Conservation (phyloP, 148 eudicot genomes). For the Persicaria maculosa region DNA sequence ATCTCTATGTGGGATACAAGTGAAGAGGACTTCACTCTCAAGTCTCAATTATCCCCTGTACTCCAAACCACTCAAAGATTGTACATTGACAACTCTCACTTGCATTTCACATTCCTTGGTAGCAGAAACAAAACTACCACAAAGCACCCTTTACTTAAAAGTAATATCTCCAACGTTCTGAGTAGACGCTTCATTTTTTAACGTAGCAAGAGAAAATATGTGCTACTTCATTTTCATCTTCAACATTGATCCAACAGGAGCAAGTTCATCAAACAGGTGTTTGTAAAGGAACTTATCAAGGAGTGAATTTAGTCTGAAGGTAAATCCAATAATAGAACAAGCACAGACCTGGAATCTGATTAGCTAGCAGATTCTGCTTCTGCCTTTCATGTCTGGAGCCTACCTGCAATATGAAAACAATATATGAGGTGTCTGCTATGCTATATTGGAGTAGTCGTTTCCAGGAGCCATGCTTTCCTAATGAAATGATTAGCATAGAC, state of each 20-base stretch:
- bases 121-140: not conserved
- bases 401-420: constrained; percentile 33
- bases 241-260: not conserved
- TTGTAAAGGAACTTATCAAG: not conserved
- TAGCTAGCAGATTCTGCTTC: constrained; percentile 35
- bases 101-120: not conserved
- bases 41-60: not conserved
- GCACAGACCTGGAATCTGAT: constrained; percentile 14
- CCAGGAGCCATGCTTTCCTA: not conserved
- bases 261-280: not conserved
- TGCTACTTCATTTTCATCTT: not conserved
- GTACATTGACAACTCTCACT: not conserved
- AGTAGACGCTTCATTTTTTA: not conserved
- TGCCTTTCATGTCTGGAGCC: constrained; percentile 30
- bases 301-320: not conserved
- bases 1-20: not conserved
- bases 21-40: not conserved
- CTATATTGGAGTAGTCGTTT: not conserved
- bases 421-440: not conserved
- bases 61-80: not conserved
- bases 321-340: not conserved
- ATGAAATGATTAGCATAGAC: not conserved
- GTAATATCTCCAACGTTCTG: not conserved
- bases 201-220: not conserved
- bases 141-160: not conserved